Conservation (phyloP, 352 stramenopile genomes). For the Paralagenidium karlingii region DNA sequence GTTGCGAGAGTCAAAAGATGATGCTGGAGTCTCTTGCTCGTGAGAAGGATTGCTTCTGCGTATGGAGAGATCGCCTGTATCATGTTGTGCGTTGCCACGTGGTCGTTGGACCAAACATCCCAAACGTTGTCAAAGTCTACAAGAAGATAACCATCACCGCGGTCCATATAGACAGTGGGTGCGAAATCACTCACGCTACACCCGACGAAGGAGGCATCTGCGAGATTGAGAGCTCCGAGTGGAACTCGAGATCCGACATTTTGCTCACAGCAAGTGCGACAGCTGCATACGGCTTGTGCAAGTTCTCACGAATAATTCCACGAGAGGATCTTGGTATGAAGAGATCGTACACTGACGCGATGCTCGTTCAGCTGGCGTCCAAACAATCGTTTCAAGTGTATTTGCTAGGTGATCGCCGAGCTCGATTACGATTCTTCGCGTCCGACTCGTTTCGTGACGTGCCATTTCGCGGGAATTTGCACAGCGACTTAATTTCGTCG, state of each 20-base stretch:
- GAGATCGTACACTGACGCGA: slow-evolving; percentile 4
- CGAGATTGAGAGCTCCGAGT: slow-evolving; percentile 48
- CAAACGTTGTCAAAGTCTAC: no score
- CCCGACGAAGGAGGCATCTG: slow-evolving; percentile 31
- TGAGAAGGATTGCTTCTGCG: neutral
- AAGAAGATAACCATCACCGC: slow-evolving; percentile 21
- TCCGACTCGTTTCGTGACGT: no score
- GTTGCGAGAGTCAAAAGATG: no score
- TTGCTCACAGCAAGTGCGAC: slow-evolving; percentile 14
- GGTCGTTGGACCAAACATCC: no score
- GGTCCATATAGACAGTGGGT: slow-evolving; percentile 17
- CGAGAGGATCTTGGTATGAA: neutral
- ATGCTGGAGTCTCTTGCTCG: neutral
- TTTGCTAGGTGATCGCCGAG: no score
- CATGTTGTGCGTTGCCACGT: slow-evolving; percentile 22
- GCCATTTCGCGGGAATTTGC: no score
- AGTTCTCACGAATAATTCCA: slow-evolving; percentile 23
- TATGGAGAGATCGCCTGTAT: slow-evolving; percentile 32
- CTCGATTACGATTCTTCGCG: no score
- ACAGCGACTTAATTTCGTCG: no score
- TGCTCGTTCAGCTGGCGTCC: slow-evolving; percentile 4
- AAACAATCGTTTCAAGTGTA: neutral
- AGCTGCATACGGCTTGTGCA: slow-evolving; percentile 6
- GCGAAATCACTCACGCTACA: slow-evolving; percentile 13
- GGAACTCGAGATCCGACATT: slow-evolving; percentile 30